Base-by-base conservation (phyloP, 805 yeast species). In the Candida mattraensis region DNA sequence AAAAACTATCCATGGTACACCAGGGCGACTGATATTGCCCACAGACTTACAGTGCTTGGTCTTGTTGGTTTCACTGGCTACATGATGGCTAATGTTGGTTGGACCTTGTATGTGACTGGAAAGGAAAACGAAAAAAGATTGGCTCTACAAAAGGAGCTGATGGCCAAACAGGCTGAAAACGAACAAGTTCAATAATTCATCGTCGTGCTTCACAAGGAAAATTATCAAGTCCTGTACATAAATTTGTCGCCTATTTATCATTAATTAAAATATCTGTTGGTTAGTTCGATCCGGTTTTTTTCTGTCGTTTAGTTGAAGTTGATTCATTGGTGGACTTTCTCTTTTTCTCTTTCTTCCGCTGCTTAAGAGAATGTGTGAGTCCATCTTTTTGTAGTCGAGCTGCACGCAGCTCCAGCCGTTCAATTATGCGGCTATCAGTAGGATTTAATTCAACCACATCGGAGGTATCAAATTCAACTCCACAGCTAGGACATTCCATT, bases 1-100 rank as follows among this genome's bases (percentile, higher is more conserved):
- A 63, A 60, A 51, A 66, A 67, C 51, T 74, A 75, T 55, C 85
- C 89, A 30, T 83, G 91, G 91, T 83, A 83, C 58, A 78, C 83
- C 2, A 80, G 76, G 58, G 78, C 74, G 3, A 76, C 86, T 3
- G 91, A 83, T 58, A 72, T 83, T 26, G 73, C 72, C 18, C 91
- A 83, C 60, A 80, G 91, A 63, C 58, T 82, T 40, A 79, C 87
- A 0, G 88, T 83, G 28, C 56, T 83, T 15, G 72, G 83, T 3
- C 66, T 83, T 19, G 73, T 80, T 14, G 89, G 89, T 8, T 55
- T 60, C 43, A 58, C 68, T 2, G 38, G 56, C 34, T 76, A 72
- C 56, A 69, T 77, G 70, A 50, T 67, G 8, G 73, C 70, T 19
- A 79, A 78, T 39, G 65, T 77, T 30, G 66, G 67, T 15, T 72